Evolutionary conservation across 805 yeast species (phyloP).

Genomic region (Wilhelminamyces savonicus): DNA sequence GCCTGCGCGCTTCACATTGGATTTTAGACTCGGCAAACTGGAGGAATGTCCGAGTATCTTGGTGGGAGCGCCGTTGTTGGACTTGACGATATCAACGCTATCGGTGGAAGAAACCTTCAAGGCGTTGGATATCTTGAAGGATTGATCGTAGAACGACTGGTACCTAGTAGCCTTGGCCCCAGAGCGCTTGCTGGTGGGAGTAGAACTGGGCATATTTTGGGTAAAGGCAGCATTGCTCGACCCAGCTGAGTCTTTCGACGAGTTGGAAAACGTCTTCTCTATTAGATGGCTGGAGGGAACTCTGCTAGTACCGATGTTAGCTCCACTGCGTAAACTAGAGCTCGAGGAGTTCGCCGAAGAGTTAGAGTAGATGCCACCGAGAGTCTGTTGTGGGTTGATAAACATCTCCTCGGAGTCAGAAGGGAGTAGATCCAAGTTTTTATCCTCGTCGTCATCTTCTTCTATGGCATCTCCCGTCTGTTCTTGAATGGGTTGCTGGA

Average conservation of each 20-base stretch:
- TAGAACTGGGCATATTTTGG: conserved; percentile 5
- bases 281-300: conserved; percentile 10
- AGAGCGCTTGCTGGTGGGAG: conserved; percentile 22
- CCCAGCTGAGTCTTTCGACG: conserved; percentile 22
- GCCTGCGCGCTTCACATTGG: too few species aligned
- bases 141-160: conserved; percentile 43
- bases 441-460: conserved; percentile 15
- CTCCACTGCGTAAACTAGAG: conserved; percentile 20
- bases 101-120: conserved; percentile 30
- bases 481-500: conserved; percentile 27
- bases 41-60: conserved; percentile 15
- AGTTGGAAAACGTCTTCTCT: conserved; percentile 28
- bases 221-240: conserved; percentile 4
- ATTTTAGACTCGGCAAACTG: conserved; percentile 15
- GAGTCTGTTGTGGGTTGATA: conserved; percentile 16
- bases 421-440: conserved; percentile 1
- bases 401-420: conserved; percentile 8
- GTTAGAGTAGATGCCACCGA: conserved; percentile 17
- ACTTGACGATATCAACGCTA: conserved; percentile 13
- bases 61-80: conserved; percentile 6
- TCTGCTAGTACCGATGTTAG: too few species aligned
- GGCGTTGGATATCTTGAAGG: conserved; percentile 38
- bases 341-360: conserved; percentile 29
- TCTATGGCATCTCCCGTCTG: conserved; percentile 9
- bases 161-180: conserved; percentile 42